Conservation (phyloP, 768 basidiomycete genomes). For the Chalciporus piperatus region DNA sequence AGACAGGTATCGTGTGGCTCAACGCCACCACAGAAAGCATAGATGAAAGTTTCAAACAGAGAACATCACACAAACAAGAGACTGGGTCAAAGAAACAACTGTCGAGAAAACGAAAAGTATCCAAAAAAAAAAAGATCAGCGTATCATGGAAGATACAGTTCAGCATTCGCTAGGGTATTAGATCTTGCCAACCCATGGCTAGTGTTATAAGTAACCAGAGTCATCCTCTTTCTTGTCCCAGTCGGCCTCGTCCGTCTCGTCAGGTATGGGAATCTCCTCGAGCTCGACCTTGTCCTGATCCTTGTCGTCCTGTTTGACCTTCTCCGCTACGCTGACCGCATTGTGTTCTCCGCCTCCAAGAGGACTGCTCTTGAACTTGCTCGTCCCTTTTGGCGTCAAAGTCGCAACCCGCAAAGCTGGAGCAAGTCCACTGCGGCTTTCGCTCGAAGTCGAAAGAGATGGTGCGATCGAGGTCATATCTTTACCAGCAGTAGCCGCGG, state of each 20-base stretch:
- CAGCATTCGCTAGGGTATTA: background rate
- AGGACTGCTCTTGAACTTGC: constrained; percentile 74
- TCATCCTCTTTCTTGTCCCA: constrained; percentile 34
- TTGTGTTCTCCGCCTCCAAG: constrained; percentile 44
- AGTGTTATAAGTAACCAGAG: constrained; percentile 26
- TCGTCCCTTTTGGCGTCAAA: constrained; percentile 41
- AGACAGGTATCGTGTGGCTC: constrained; percentile 14
- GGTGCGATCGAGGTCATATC: constrained; percentile 8
- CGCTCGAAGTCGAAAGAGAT: constrained; percentile 5
- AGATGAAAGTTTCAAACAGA: background rate
- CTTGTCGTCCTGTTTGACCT: constrained; percentile 37
- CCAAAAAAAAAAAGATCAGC: background rate
- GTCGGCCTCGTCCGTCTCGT: constrained; percentile 33
- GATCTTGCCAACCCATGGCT: background rate
- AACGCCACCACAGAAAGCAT: constrained; percentile 13
- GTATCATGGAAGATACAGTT: background rate
- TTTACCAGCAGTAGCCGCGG: constrained; percentile 20
- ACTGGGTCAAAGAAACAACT: background rate
- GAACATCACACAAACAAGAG: background rate
- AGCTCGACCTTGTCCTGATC: constrained; percentile 19
- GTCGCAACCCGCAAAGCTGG: constrained; percentile 11
- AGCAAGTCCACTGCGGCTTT: constrained; percentile 16
- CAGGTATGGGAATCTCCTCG: constrained; percentile 32
- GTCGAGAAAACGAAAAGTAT: background rate
- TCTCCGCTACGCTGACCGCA: constrained; percentile 50